Base-by-base conservation (phyloP, 176 grass and related monocot genomes). In the Carex cristatella region DNA sequence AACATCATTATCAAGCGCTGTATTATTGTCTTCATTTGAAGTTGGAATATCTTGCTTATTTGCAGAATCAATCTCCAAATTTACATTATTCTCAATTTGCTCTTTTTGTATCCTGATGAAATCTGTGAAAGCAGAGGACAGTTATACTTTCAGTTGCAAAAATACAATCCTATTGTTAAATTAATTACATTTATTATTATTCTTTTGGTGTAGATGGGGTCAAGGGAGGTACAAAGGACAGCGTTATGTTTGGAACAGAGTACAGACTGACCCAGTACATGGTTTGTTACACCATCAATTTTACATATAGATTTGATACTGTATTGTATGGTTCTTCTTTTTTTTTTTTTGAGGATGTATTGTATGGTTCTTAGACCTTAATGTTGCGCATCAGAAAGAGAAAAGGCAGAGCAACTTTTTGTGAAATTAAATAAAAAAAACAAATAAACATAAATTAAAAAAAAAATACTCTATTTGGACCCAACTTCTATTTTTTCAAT, bases 41-140 rank as follows among this genome's bases (percentile, higher is more conserved):
- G 14, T 48, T 51, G 37, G 9, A 32, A 54, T 19, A 30, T 67
- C 81, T 53, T 54, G 62, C 46, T 67, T 54, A 83, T 83, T 83
- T 35, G 5, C 4, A 66, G 61, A 83, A 54, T 83, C 81, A 68
- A 49, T 51, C 44, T 83, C 63, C 49, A 69, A 55, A 54, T 32
- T 69, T 16, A 69, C 14, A 66, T 80, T 61, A n/a, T 67, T 55
- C 27, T 83, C 61, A 14, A 69, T 83, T 68, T 69, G 38, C n/a
- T 83, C 42, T 15, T 69, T 68, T 56, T 15, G 27, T 51, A 10
- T 53, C 8, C 8, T 51, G 7, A 46, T 4, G 23, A 23, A 23
- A 51, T 69, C 81, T 83, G 81, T 40, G 27, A 67, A 48, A 65
- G 28, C 9, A 66, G 23, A 82, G 56, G 6, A 82, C 16, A 81